Percentiles rank a stretch among this genome's conserved stretches.
Evolutionary conservation across 2,329 filamentous ascomycete species (phyloP).

Genomic region (Fusarium dlaminii): DNA sequence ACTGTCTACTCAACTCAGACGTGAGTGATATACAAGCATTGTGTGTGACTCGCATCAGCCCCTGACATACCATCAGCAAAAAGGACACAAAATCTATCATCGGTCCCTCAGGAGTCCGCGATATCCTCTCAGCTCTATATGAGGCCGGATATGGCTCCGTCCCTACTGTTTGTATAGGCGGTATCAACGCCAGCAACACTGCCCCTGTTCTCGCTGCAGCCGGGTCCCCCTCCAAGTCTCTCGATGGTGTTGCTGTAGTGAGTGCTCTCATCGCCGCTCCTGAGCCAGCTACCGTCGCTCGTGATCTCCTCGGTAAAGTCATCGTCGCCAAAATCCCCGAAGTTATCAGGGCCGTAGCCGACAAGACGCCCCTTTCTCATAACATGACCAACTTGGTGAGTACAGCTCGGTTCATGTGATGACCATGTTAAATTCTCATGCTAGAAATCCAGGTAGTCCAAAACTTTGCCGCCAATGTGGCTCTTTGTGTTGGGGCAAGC

Average conservation of each 20-base stretch:
- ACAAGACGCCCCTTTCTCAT: constrained; percentile 79
- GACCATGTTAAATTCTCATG: neutral
- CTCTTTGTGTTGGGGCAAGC: constrained; percentile 82
- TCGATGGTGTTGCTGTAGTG: constrained; percentile 88
- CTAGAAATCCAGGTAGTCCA: constrained; percentile 71
- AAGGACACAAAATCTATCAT: constrained; percentile 79
- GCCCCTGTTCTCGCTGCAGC: constrained; percentile 80
- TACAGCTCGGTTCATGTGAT: neutral
- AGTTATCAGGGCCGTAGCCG: constrained; percentile 69
- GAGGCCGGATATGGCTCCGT: constrained; percentile 55
- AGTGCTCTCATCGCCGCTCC: constrained; percentile 83
- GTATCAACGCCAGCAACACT: constrained; percentile 81
- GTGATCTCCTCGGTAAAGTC: constrained; percentile 58
- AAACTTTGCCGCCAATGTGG: constrained; percentile 93
- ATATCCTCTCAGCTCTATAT: constrained; percentile 66
- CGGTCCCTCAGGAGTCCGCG: constrained; percentile 63
- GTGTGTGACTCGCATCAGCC: neutral
- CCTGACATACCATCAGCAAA: constrained; percentile 63
- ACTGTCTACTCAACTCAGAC: constrained; percentile 88
- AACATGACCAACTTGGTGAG: constrained; percentile 93
- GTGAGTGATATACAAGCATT: constrained; percentile 53
- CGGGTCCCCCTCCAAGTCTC: constrained; percentile 59
- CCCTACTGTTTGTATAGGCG: constrained; percentile 85
- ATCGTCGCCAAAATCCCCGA: constrained; percentile 60
- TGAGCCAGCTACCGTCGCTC: constrained; percentile 72